Percentiles rank a stretch among this genome's conserved stretches.
phyloP scores from a whole-genome alignment of 1,284 basidiomycete genomes.

The Trichosporon ovoides region DNA sequence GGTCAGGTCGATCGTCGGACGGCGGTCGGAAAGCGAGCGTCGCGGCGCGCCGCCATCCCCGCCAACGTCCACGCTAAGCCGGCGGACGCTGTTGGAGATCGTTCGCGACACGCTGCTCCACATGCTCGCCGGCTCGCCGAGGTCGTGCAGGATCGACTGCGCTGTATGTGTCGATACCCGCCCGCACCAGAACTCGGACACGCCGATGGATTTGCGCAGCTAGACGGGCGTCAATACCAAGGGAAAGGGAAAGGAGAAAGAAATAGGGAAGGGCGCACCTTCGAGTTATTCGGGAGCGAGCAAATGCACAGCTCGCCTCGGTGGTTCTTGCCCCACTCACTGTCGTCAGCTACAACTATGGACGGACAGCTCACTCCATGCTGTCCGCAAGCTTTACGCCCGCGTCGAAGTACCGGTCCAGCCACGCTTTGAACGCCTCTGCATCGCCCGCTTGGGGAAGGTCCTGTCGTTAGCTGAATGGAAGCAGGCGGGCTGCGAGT shows the following conservation, averaged over 20 bases:
- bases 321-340: slow-evolving; percentile 31
- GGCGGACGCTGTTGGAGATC: slow-evolving; percentile 1
- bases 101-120: background rate
- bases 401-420: slow-evolving; percentile 30
- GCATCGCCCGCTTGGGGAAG: slow-evolving; percentile 24
- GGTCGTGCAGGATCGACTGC: background rate
- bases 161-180: slow-evolving; percentile 17
- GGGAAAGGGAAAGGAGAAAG: background rate
- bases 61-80: background rate
- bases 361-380: slow-evolving; percentile 29
- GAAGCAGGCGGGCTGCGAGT: too few relatives aligned
- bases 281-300: slow-evolving; percentile 20
- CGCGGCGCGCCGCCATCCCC: too few relatives aligned
- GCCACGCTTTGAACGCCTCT: slow-evolving; percentile 29
- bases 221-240: slow-evolving; percentile 7
- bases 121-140: background rate
- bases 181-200: slow-evolving; percentile 40
- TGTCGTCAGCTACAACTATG: slow-evolving; percentile 12
- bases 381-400: slow-evolving; percentile 26
- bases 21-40: background rate
- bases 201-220: slow-evolving; percentile 29
- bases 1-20: slow-evolving; percentile 13
- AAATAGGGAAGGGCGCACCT: slow-evolving; percentile 3
- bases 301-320: slow-evolving; percentile 29
- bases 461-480: slow-evolving; percentile 24